Evolutionary conservation across 1,139 yeast genomes (phyloP).

Genomic region (Saccharomyces hybrid): DNA sequence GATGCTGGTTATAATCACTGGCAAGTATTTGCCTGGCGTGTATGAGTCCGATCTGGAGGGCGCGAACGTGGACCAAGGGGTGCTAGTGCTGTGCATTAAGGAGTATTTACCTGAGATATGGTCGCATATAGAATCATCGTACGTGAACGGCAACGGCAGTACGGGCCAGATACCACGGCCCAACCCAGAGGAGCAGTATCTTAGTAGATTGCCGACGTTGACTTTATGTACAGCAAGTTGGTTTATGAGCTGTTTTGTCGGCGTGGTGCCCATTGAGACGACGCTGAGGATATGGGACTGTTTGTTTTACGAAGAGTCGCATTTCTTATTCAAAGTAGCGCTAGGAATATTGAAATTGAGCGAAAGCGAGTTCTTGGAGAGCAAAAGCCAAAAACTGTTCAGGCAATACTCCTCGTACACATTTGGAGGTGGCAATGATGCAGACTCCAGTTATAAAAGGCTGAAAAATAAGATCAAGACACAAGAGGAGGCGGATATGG

Average conservation of each 20-base stretch:
- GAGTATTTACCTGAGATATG: slow-evolving; percentile 80
- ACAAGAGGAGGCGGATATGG: slow-evolving; percentile 56
- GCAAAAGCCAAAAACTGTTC: slow-evolving; percentile 1
- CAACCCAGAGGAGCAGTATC: slow-evolving; percentile 45
- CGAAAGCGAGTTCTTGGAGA: slow-evolving; percentile 32
- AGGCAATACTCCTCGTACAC: slow-evolving; percentile 6
- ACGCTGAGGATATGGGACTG: slow-evolving; percentile 90
- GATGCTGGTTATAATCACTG: slow-evolving; percentile 89
- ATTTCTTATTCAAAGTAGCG: slow-evolving; percentile 73
- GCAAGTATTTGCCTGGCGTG: slow-evolving; percentile 77
- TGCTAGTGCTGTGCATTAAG: slow-evolving; percentile 72
- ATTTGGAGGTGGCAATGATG: slow-evolving; percentile 9
- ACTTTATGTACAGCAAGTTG: slow-evolving; percentile 91
- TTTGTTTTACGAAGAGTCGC: slow-evolving; percentile 83
- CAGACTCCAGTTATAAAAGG: slow-evolving; percentile 4
- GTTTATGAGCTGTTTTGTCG: slow-evolving; percentile 94
- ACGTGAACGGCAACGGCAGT: slow-evolving; percentile 10
- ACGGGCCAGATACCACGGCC: slow-evolving; percentile 3
- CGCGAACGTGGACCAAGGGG: slow-evolving; percentile 91
- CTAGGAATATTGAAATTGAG: slow-evolving; percentile 73
- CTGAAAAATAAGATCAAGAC: slow-evolving; percentile 4
- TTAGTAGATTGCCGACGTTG: slow-evolving; percentile 75
- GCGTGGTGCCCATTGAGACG: slow-evolving; percentile 79
- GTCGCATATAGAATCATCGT: slow-evolving; percentile 42
- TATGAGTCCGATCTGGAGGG: slow-evolving; percentile 89